Base-by-base conservation (phyloP, 805 yeast genomes). In the Wickerhamomyces chambardii region DNA sequence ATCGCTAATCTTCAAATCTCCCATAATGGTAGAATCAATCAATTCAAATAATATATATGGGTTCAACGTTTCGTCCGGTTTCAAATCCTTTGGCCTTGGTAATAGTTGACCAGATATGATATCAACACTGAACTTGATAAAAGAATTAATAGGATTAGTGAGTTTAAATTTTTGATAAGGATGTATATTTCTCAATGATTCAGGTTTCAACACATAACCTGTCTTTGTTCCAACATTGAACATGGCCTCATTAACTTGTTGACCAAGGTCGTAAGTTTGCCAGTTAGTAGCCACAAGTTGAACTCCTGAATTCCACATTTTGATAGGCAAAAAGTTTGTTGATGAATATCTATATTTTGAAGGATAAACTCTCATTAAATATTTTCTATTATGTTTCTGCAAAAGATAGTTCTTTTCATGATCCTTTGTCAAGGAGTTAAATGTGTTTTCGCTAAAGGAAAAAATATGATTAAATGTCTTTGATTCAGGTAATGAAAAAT, bases 241-340 rank as follows among this genome's bases (percentile, higher is more conserved):
- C 70, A 87, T 61, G 4, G 95, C 84, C 42, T 83, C 83, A 53
- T 87, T 89, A 10, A 92, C 49, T 51, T 87, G 95, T 51, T 89
- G 90, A 0, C 97, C 96, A 15, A 76, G 39, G 51, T 92, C 98
- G 52, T 75, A 80, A 0, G 92, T 80, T 56, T 90, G 98, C 97
- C 97, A 90, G 52, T 90, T 92, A 0, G 95, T 79, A 0, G 98
- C 97, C 5, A 84, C 97, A 86, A 92, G 75, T 51, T 92, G 98
- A 10, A 72, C 80, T 1, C 99, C 99, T 32, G 70, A 63, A 33
- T 67, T 66, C 98, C 99, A 92, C 50, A 75, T 86, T 1, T 57
- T 55, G 2, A 84, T 57, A 0, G 98, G 97, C 30, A 70, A 71
- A 51, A 85, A 89, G 50, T 92, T 92, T 3, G 84, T 68, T 1